Base-by-base conservation (phyloP, 176 grass and related monocot species). In the Triticum aestivum region DNA sequence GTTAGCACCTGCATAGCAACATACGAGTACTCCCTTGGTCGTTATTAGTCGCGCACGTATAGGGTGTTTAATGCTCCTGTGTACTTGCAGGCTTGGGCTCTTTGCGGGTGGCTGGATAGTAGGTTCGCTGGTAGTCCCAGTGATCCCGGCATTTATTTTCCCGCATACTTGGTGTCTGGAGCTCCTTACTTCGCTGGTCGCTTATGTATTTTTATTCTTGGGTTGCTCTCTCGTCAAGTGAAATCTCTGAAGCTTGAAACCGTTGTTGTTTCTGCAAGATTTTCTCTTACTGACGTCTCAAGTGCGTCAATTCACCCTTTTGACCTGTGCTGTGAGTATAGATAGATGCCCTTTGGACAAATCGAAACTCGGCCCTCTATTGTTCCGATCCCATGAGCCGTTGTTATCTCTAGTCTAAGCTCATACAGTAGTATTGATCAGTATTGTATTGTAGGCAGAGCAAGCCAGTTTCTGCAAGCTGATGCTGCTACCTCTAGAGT, bases 141-240 rank as follows among this genome's bases (percentile, higher is more conserved):
- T 92, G 80, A 83, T 94, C 85, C 93, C 91, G n/a, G 6, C 96
- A 33, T 73, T 86, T 66, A 10, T 91, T 42, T 10, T 98, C n/a
- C 93, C 90, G 0, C 88, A 79, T 23, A 96, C 90, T 32, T 98
- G 96, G 96, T 93, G 90, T 5, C 77, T 92, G 32, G 32, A 32
- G 32, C 32, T 32, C 2, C 32, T 32, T 32, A 32, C 32, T 32
- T 32, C 32, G 32, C 32, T 32, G 32, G 32, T 32, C 32, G 32
- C 32, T 32, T 98, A 96, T 90, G 86, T 85, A 82, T 94, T 95
- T 87, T 83, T 98, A 77, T 98, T 98, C 41, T 79, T 96, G 78
- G 88, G 88, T 12, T 96, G 90, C 86, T 84, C 82, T 71, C 91
- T 91, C 74, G 86, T 98, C 79, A 96, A 91, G 86, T 98, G 63